Evolutionary conservation across 148 eudicot genomes (phyloP), one percentile per base, ranked within the genome.

Genomic region (Dysphania ambrosioides): DNA sequence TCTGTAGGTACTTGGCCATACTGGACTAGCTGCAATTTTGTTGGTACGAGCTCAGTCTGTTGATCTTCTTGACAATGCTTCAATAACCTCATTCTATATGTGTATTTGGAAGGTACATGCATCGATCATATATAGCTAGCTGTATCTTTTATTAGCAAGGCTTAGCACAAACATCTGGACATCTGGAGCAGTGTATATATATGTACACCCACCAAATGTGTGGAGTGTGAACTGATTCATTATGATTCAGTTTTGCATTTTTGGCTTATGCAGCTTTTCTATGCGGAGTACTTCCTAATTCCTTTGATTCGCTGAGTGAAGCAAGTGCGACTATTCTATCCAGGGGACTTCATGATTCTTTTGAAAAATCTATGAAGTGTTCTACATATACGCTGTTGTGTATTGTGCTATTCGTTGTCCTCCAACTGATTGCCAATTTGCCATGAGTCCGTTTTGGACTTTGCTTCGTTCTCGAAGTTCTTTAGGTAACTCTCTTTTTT

Each of bases 91-190:
- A 0, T 82, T 86, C 60, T 86, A 86, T 68, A 83, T 86, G 86
- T 83, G 81, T 72, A 86, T 86, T 51, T 86, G 88, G 88, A 86
- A 86, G 86, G 88, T 60, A 77, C 8, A 44, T 79, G 47, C 30
- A 8, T 23, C 1, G 51, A 47, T 73, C 21, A 4, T 12, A 23
- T 24, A 15, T 47, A 5, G n/a, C n/a, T n/a, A n/a, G n/a, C n/a
- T n/a, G n/a, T n/a, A n/a, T n/a, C n/a, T n/a, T n/a, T n/a, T n/a
- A n/a, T n/a, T n/a, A n/a, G n/a, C n/a, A n/a, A n/a, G n/a, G n/a
- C n/a, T n/a, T n/a, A n/a, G n/a, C n/a, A n/a, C n/a, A n/a, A n/a
- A n/a, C n/a, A n/a, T n/a, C n/a, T n/a, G n/a, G n/a, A 42, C 1
- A 42, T 3, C 47, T 44, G 51, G 21, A 44, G 21, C 49, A n/a